Evolutionary conservation across 176 grass and related monocot species (phyloP).

Genomic region (Phragmites australis): DNA sequence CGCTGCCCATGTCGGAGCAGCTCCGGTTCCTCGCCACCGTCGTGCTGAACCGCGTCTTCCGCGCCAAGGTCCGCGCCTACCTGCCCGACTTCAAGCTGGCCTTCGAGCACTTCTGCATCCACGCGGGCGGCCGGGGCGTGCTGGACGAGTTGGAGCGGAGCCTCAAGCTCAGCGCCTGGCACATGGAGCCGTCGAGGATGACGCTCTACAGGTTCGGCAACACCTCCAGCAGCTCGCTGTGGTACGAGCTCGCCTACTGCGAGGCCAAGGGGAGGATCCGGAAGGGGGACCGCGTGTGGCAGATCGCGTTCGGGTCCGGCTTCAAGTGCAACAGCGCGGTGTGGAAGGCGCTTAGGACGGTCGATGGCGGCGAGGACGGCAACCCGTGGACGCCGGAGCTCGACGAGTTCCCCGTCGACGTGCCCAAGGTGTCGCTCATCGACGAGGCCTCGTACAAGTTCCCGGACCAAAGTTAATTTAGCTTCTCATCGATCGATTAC

Average conservation of each 20-base stretch:
- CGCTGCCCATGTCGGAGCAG: slow-evolving; percentile 86
- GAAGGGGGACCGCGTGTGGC: slow-evolving; percentile 67
- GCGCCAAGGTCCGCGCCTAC: slow-evolving; percentile 58
- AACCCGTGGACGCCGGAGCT: slow-evolving; percentile 77
- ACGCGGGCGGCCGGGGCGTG: slow-evolving; percentile 79
- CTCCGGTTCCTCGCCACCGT: slow-evolving; percentile 73
- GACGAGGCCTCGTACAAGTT: slow-evolving; percentile 46
- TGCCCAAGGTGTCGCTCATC: slow-evolving; percentile 66
- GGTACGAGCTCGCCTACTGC: slow-evolving; percentile 92
- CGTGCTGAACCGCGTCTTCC: slow-evolving; percentile 66
- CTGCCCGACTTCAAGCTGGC: slow-evolving; percentile 85
- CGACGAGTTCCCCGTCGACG: slow-evolving; percentile 50
- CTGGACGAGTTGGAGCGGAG: slow-evolving; percentile 86
- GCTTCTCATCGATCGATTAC: too few species aligned
- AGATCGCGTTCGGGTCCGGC: slow-evolving; percentile 79
- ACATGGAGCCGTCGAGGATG: slow-evolving; percentile 93
- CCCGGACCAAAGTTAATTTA: slow-evolving; percentile 3
- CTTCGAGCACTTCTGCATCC: slow-evolving; percentile 99
- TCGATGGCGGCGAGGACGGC: slow-evolving; percentile 23
- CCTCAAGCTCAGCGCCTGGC: slow-evolving; percentile 68
- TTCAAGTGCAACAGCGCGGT: slow-evolving; percentile 94
- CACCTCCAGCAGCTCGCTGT: slow-evolving; percentile 92
- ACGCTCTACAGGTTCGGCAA: slow-evolving; percentile 92
- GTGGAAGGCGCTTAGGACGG: slow-evolving; percentile 59
- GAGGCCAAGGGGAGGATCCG: slow-evolving; percentile 70